These are phyloP conservation scores for Aureobasidium zeae DNA, from an alignment of 2,329 filamentous ascomycete genomes.

Conservation along the genomic window DNA sequence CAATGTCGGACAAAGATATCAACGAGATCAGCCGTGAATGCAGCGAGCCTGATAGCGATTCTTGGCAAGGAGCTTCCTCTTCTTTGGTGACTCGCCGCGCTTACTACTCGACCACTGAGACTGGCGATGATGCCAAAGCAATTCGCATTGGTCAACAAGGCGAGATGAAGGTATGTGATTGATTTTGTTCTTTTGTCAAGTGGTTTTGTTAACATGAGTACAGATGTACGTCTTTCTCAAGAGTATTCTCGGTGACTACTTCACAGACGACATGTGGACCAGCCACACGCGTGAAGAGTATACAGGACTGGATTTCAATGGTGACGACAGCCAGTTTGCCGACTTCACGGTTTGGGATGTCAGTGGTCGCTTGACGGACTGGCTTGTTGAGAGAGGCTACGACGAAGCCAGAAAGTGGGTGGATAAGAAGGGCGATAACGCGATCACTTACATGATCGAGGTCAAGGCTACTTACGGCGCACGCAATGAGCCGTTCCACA, in stretches of 20 bases:
- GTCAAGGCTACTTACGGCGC: slow-evolving; percentile 17
- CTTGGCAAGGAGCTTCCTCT: neutral
- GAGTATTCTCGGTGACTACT: neutral
- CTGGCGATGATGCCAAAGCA: neutral
- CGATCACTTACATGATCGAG: slow-evolving; percentile 19
- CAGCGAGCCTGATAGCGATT: neutral
- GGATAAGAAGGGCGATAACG: neutral
- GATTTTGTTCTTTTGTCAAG: neutral
- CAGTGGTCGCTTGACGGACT: slow-evolving; percentile 6
- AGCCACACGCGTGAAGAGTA: slow-evolving; percentile 9
- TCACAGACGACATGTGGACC: slow-evolving; percentile 14
- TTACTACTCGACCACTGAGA: neutral
- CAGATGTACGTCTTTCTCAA: slow-evolving; percentile 1
- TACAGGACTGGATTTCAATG: slow-evolving; percentile 6
- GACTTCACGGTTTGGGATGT: slow-evolving; percentile 17
- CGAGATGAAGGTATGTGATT: slow-evolving; percentile 1
- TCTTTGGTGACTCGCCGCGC: neutral
- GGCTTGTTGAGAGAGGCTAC: slow-evolving; percentile 10
- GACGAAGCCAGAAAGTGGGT: slow-evolving; percentile 1
- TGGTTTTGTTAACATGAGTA: neutral
- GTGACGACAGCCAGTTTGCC: slow-evolving; percentile 11
- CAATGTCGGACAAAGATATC: neutral
- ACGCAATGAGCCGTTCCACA: slow-evolving; percentile 15
- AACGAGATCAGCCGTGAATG: neutral
- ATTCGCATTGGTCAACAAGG: slow-evolving; percentile 2